Conservation (phyloP, 805 yeast species). For the Saccharomycopsis synnaedendra region DNA sequence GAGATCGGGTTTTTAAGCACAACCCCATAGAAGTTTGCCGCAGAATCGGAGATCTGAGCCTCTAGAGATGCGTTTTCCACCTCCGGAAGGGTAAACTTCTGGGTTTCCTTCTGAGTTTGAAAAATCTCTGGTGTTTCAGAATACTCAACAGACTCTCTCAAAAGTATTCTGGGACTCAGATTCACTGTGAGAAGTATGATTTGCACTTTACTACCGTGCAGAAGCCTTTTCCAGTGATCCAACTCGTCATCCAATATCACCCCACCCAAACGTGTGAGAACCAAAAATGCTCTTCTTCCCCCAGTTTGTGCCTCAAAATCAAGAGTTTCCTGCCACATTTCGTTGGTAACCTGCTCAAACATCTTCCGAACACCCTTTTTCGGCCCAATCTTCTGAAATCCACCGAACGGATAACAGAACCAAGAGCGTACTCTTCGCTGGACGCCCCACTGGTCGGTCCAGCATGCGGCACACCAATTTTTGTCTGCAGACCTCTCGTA, state of each 20-base stretch:
- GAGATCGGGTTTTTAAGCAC: constrained; percentile 53
- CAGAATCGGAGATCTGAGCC: constrained; percentile 33
- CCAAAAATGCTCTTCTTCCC: constrained; percentile 47
- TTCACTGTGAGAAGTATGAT: constrained; percentile 63
- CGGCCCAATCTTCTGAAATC: constrained; percentile 1
- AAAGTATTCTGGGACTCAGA: constrained; percentile 37
- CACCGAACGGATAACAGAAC: constrained; percentile 30
- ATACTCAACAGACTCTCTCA: constrained; percentile 23
- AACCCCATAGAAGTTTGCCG: constrained; percentile 42
- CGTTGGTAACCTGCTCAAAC: constrained; percentile 51
- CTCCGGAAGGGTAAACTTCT: constrained; percentile 1
- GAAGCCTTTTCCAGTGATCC: constrained; percentile 65
- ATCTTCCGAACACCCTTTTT: constrained; percentile 16
- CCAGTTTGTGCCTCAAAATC: constrained; percentile 30
- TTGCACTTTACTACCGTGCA: constrained; percentile 37
- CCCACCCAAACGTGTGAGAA: constrained; percentile 60
- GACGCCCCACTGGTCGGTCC: constrained; percentile 79
- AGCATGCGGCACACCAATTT: constrained; percentile 77
- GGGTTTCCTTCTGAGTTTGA: constrained; percentile 13
- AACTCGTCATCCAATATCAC: constrained; percentile 75
- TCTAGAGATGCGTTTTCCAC: constrained; percentile 21
- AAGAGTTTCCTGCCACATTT: constrained; percentile 52
- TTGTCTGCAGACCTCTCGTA: constrained; percentile 74
- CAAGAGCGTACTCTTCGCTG: constrained; percentile 54
- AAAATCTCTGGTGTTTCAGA: constrained; percentile 13